Percentiles rank a stretch among this genome's conserved stretches.
Evolutionary conservation across 352 stramenopile genomes (phyloP).

Genomic region (Phytophthora nicotianae): DNA sequence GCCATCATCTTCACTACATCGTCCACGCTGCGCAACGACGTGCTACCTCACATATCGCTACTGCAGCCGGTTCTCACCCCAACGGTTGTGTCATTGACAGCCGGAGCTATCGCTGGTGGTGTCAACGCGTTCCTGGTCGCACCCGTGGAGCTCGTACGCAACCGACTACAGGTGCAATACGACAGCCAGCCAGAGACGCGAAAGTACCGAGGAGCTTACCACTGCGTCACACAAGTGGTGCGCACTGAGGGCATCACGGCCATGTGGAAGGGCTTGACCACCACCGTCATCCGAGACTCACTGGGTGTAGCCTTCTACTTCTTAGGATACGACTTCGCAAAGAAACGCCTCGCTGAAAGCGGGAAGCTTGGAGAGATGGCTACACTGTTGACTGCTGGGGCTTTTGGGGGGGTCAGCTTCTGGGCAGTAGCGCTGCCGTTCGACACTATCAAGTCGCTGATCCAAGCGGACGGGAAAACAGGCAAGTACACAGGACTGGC

Average conservation of each 20-base stretch:
- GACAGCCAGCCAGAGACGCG: conserved; percentile 48
- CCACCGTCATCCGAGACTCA: conserved; percentile 82
- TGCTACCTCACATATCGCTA: conserved; percentile 41
- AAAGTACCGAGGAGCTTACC: conserved; percentile 55
- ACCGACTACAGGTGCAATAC: conserved; percentile 83
- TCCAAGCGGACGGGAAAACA: conserved; percentile 63
- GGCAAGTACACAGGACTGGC: conserved; percentile 58
- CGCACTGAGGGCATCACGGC: conserved; percentile 57
- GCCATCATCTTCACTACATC: conserved; percentile 88
- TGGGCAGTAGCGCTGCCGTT: conserved; percentile 86
- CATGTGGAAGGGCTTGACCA: conserved; percentile 79
- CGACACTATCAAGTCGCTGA: conserved; percentile 86
- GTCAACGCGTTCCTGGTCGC: conserved; percentile 78
- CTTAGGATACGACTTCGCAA: conserved; percentile 80
- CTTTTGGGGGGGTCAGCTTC: conserved; percentile 83
- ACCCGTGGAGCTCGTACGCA: conserved; percentile 82
- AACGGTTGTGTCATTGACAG: conserved; percentile 45
- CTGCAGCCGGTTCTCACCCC: conserved; percentile 50
- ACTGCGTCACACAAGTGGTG: conserved; percentile 68
- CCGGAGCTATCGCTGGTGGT: conserved; percentile 63
- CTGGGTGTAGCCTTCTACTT: conserved; percentile 89
- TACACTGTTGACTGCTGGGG: conserved; percentile 66
- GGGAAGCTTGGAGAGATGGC: conserved; percentile 48
- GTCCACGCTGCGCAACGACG: conserved; percentile 56
- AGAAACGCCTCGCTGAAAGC: conserved; percentile 34